Evolutionary conservation across 2,329 filamentous ascomycete species (phyloP).

Genomic region (Xylaria sp.): DNA sequence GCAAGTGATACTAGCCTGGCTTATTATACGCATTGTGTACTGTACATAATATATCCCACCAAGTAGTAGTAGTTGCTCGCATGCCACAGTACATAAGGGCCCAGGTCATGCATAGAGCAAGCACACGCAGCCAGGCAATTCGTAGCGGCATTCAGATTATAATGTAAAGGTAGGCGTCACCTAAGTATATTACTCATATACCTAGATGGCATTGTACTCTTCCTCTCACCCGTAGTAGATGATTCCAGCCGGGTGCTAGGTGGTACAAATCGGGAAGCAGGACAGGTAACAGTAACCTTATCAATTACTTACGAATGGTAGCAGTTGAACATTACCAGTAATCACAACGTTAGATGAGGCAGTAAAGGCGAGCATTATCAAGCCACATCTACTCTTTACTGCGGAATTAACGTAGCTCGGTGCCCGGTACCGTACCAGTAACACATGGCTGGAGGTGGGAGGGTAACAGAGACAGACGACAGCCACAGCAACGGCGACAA

Average conservation of each 20-base stretch:
- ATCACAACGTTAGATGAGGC: not conserved
- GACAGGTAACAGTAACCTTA: slow-evolving; percentile 8
- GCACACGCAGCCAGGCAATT: too few species aligned
- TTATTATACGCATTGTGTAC: not conserved
- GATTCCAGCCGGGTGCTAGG: not conserved
- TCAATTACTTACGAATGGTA: not conserved
- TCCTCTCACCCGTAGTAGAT: not conserved
- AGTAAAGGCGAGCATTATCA: slow-evolving; percentile 3
- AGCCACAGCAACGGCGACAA: not conserved
- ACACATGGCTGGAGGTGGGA: not conserved
- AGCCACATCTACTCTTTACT: not conserved
- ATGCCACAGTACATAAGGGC: too few species aligned
- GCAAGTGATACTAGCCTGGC: slow-evolving; percentile 1
- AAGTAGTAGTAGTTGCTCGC: not conserved
- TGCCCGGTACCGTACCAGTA: too few species aligned
- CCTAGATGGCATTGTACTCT: not conserved
- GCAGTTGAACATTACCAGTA: not conserved
- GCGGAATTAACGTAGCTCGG: not conserved
- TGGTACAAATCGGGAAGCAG: not conserved
- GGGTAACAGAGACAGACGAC: not conserved
- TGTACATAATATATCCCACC: too few species aligned
- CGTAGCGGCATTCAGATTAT: too few species aligned
- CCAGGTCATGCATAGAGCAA: too few species aligned
- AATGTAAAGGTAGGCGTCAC: too few species aligned
- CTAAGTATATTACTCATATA: not conserved